phyloP scores from a whole-genome alignment of 257 asterid species.

The Asclepias syriaca region DNA sequence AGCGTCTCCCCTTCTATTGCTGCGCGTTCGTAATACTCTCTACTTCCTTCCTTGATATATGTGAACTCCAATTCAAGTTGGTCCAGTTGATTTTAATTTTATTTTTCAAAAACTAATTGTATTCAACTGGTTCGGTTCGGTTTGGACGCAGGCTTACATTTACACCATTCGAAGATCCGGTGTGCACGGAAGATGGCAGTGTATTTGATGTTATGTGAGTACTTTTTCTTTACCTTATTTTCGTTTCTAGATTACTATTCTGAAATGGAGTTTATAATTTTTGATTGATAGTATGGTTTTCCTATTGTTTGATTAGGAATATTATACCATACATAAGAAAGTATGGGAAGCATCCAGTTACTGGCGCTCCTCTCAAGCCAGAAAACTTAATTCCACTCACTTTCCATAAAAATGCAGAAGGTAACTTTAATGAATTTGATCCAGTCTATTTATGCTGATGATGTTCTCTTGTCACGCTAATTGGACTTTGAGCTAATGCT shows the following conservation, averaged over 20 bases:
- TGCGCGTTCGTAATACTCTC: constrained; percentile 59
- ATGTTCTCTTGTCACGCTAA: neutral
- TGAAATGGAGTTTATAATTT: neutral
- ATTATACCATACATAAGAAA: constrained; percentile 76
- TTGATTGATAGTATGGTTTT: neutral
- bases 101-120: too few relatives aligned
- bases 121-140: neutral
- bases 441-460: neutral
- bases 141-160: constrained; percentile 74
- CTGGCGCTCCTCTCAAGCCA: constrained; percentile 75
- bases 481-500: neutral
- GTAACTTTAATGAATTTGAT: constrained; percentile 21
- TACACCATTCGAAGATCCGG: constrained; percentile 87
- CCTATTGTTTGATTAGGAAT: constrained; percentile 38
- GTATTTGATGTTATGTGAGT: constrained; percentile 81
- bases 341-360: constrained; percentile 90
- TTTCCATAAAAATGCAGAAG: constrained; percentile 89
- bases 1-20: constrained; percentile 96
- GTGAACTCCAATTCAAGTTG: neutral
- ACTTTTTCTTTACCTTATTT: neutral
- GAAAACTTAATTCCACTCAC: constrained; percentile 70
- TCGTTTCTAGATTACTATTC: neutral
- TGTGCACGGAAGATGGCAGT: constrained; percentile 86
- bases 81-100: neutral
- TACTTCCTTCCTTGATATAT: constrained; percentile 2